Conservation (phyloP, 2,329 filamentous ascomycete species). For the Ceratocystis variospora region DNA sequence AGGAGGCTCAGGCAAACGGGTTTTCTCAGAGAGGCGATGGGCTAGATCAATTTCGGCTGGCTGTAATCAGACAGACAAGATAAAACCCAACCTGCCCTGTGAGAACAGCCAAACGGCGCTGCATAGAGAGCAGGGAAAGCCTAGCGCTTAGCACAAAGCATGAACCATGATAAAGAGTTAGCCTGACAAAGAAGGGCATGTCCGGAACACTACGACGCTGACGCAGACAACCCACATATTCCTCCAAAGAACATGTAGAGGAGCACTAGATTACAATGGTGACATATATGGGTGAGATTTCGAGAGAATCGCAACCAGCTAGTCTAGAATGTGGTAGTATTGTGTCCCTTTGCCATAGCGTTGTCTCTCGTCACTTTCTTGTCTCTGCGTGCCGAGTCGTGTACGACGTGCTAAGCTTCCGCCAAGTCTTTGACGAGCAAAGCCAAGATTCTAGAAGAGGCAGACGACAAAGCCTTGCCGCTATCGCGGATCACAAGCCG, state of each 20-base stretch:
- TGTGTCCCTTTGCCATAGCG: too few species aligned
- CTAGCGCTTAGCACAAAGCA: too few species aligned
- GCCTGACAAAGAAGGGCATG: too few species aligned
- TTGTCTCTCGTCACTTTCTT: not conserved
- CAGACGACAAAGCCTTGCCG: not conserved
- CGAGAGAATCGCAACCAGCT: not conserved
- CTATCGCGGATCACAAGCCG: not conserved
- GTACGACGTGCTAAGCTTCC: constrained; percentile 3
- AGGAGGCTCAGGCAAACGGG: not conserved
- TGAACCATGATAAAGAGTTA: too few species aligned
- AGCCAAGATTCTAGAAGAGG: not conserved
- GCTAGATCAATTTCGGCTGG: not conserved
- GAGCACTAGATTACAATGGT: not conserved
- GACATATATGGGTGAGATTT: not conserved
- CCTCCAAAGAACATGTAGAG: not conserved
- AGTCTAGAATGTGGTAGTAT: not conserved
- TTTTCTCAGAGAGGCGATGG: not conserved
- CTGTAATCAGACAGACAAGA: too few species aligned
- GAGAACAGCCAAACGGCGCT: too few species aligned
- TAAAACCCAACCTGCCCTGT: too few species aligned
- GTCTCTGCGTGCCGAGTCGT: not conserved
- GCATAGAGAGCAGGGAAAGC: too few species aligned
- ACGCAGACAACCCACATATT: not conserved
- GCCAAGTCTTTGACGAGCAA: not conserved
- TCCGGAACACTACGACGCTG: not conserved